These are phyloP conservation scores for Phytopythium vexans DNA, from an alignment of 352 stramenopile genomes.

Conservation along the genomic window DNA sequence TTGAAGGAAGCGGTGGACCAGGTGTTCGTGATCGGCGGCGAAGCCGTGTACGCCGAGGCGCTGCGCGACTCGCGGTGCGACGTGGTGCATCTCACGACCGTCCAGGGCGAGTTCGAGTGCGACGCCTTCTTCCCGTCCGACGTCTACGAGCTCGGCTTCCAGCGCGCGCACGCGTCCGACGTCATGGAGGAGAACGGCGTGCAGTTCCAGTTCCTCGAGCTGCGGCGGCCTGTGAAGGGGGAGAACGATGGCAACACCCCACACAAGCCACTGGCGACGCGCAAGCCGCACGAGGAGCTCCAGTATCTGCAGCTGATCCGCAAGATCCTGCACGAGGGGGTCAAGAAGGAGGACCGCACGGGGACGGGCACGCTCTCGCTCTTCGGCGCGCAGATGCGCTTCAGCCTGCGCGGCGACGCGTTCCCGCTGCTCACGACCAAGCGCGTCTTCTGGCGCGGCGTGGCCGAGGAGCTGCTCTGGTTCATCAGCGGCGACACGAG, in stretches of 20 bases:
- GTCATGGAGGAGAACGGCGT: conserved; percentile 76
- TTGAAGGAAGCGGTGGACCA: conserved; percentile 79
- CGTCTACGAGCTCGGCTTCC: conserved; percentile 55
- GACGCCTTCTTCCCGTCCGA: conserved; percentile 91
- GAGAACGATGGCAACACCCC: conserved; percentile 7
- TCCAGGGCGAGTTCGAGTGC: conserved; percentile 87
- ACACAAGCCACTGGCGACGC: neutral
- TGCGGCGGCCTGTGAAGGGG: conserved; percentile 24
- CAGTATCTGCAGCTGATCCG: conserved; percentile 93
- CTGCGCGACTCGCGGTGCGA: conserved; percentile 81
- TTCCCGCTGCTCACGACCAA: conserved; percentile 99
- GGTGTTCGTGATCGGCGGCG: conserved; percentile 98
- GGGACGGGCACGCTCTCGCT: conserved; percentile 98
- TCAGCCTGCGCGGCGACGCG: conserved; percentile 91
- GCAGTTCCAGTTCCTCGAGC: conserved; percentile 77
- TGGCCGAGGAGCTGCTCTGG: conserved; percentile 99
- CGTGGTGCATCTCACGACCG: conserved; percentile 89
- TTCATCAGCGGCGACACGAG: conserved; percentile 98
- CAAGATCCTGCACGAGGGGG: conserved; percentile 95
- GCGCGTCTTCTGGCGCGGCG: conserved; percentile 98
- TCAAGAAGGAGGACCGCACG: conserved; percentile 94
- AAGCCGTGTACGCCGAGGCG: conserved; percentile 93
- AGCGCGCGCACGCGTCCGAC: conserved; percentile 35
- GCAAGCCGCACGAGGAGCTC: conserved; percentile 48
- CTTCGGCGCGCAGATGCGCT: conserved; percentile 98